Evolutionary conservation across 805 yeast species (phyloP).

Genomic region (Candida gorgasii): DNA sequence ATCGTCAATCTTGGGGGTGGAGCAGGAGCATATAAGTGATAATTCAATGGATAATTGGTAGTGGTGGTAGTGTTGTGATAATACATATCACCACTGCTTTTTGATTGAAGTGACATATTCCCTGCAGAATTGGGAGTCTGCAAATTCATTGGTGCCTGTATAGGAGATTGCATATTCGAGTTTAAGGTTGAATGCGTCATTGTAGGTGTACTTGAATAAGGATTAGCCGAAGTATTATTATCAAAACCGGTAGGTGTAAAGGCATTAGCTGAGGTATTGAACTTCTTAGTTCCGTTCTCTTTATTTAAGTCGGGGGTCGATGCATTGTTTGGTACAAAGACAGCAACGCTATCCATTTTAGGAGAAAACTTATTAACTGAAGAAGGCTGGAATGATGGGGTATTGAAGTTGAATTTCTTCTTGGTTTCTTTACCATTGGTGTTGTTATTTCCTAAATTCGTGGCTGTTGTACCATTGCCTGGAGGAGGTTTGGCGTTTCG

Average conservation of each 20-base stretch:
- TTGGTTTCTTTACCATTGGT: conserved; percentile 7
- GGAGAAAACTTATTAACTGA: conserved; percentile 45
- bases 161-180: conserved; percentile 2
- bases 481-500: conserved; percentile 3
- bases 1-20: conserved; percentile 73
- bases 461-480: conserved; percentile 4
- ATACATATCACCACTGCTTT: conserved; percentile 21
- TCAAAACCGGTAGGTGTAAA: conserved; percentile 30
- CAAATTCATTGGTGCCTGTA: neutral
- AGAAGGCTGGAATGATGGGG: conserved; percentile 45
- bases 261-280: conserved; percentile 41
- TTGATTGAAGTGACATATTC: conserved; percentile 12
- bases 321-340: conserved; percentile 46
- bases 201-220: conserved; percentile 9
- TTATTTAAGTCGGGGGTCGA: neutral
- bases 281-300: conserved; percentile 21
- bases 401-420: conserved; percentile 38
- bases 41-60: conserved; percentile 58
- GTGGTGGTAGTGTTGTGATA: conserved; percentile 7
- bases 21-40: conserved; percentile 86
- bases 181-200: neutral
- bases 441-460: neutral
- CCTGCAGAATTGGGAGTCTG: conserved; percentile 2
- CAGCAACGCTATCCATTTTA: conserved; percentile 46
- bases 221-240: neutral